Evolutionary conservation across 257 asterid species (phyloP).

Genomic region (Primulina tabacum): DNA sequence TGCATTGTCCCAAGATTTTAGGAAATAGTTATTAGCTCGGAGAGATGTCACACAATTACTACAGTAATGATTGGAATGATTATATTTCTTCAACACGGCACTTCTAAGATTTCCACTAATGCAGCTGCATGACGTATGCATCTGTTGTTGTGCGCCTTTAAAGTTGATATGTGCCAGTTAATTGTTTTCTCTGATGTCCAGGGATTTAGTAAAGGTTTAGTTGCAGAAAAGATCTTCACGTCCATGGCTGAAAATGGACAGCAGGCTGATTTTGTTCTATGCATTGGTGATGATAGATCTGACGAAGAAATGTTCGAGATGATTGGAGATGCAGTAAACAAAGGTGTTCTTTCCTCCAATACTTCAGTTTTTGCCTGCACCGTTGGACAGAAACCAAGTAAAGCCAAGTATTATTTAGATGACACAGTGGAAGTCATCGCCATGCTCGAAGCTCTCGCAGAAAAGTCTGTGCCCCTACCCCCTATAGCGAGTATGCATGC

Average conservation of each 20-base stretch:
- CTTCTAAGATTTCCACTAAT: not conserved
- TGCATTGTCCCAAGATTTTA: not conserved
- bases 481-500: not conserved
- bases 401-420: conserved; percentile 50
- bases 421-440: conserved; percentile 40
- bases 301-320: conserved; percentile 61
- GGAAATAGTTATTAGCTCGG: too few species aligned
- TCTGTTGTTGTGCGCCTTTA: not conserved
- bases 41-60: too few species aligned
- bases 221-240: conserved; percentile 43
- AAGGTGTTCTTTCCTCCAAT: conserved; percentile 27
- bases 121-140: not conserved
- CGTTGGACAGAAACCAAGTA: conserved; percentile 57
- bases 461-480: conserved; percentile 25
- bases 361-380: conserved; percentile 47
- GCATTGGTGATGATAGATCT: conserved; percentile 59
- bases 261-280: conserved; percentile 46
- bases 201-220: conserved; percentile 56
- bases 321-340: conserved; percentile 32
- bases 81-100: not conserved
- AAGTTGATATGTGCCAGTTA: not conserved
- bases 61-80: too few species aligned
- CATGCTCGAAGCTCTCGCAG: conserved; percentile 44
- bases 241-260: conserved; percentile 36
- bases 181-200: conserved; percentile 19